Conservation (phyloP, 139 green algal genomes). For the Desmodesmus armatus region DNA sequence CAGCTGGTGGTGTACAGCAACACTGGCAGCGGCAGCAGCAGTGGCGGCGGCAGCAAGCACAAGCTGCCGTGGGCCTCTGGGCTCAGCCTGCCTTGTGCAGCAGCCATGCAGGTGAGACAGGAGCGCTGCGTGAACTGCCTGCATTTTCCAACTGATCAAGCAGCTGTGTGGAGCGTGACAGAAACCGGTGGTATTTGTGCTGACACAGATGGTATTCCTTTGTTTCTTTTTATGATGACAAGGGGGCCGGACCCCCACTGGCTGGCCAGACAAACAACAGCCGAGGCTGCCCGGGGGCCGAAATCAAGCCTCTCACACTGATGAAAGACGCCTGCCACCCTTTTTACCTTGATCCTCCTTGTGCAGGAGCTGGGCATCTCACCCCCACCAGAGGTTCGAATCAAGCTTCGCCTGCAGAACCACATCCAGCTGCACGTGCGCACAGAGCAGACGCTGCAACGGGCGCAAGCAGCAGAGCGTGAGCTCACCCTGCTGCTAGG, state of each 20-base stretch:
- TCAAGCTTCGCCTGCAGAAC: slow-evolving; percentile 30
- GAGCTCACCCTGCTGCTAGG: slow-evolving; percentile 6
- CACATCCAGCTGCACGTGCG: slow-evolving; percentile 15
- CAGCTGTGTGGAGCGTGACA: neutral
- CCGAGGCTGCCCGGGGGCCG: too few species aligned
- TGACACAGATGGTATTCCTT: neutral
- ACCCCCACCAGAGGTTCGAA: neutral
- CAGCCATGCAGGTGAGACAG: neutral
- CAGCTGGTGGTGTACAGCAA: too few species aligned
- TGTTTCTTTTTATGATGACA: neutral
- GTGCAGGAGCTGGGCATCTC: neutral
- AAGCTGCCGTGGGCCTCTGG: too few species aligned
- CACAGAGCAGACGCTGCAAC: neutral
- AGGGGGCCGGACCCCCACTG: neutral
- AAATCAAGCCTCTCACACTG: too few species aligned
- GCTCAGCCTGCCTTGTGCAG: too few species aligned
- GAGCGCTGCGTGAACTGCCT: neutral
- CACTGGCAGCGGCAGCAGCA: too few species aligned
- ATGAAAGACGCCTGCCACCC: neutral
- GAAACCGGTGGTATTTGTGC: too few species aligned
- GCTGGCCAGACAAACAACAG: too few species aligned
- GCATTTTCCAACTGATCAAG: neutral
- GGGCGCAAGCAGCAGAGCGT: neutral
- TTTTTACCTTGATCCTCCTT: neutral
- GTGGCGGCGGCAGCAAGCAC: too few species aligned